Evolutionary conservation across 768 basidiomycete species (phyloP).

Genomic region (Naganishia kalamii): DNA sequence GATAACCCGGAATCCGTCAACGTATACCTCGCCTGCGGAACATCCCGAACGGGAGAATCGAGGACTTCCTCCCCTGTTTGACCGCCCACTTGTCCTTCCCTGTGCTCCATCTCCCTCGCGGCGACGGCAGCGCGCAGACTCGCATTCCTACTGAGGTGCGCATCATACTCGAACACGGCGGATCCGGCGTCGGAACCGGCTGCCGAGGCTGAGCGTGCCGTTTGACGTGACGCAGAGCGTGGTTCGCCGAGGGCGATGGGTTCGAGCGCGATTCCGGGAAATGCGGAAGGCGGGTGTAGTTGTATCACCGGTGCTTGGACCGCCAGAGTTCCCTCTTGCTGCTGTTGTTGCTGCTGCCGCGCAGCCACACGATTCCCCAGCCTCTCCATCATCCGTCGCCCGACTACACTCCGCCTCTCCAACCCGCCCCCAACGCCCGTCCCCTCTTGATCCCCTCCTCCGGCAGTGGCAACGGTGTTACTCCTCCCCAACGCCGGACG

Average conservation of each 20-base stretch:
- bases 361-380: slow-evolving; percentile 36
- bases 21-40: not conserved
- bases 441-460: slow-evolving; percentile 22
- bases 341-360: slow-evolving; percentile 2
- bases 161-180: slow-evolving; percentile 43
- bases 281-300: not conserved
- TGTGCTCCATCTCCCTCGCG: not conserved
- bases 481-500: not conserved
- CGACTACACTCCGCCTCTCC: slow-evolving; percentile 45
- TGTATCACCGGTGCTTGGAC: not conserved
- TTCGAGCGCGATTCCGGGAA: slow-evolving; percentile 11
- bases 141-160: slow-evolving; percentile 34
- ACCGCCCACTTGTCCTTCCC: not conserved
- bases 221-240: slow-evolving; percentile 34
- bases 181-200: slow-evolving; percentile 5
- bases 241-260: slow-evolving; percentile 10
- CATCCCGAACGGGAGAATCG: not conserved
- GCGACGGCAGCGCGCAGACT: not conserved
- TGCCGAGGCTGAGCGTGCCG: slow-evolving; percentile 26
- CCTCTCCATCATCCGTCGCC: slow-evolving; percentile 45
- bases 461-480: slow-evolving; percentile 37
- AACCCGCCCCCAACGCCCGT: not conserved
- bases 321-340: not conserved
- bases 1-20: not conserved
- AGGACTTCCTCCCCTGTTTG: not conserved